Evolutionary conservation across 306 rosid species (phyloP), one percentile per base, ranked within the genome.

Genomic region (Trifolium repens): DNA sequence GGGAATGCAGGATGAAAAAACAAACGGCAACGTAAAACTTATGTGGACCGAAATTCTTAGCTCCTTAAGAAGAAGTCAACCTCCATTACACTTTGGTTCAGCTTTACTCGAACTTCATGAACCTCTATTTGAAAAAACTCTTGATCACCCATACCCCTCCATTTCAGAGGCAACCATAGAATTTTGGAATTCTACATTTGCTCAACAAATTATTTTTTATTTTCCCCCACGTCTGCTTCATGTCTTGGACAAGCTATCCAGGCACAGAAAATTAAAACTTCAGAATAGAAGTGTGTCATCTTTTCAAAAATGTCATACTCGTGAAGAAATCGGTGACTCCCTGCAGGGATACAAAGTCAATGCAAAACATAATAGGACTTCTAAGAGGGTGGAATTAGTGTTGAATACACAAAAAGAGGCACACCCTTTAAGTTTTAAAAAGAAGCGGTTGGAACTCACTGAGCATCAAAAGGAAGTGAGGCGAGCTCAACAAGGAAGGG

Each of bases 381-480:
- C 96, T 15, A 89, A 93, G 83, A 88, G 91, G 78, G 86, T 89
- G 42, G 91, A 69, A 64, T 54, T 86, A 59, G 40, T 84, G 67
- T 69, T 75, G 53, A 88, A 81, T 27, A 58, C 78, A 76, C 82
- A 78, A 8, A 67, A 65, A 63, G 83, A 76, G 35, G 69, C 50
- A 17, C 72, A 72, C 9, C 63, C 76, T 40, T 66, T 64, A 11
- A 80, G 78, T 73, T 59, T 71, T 52, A 91, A 83, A 79, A 88
- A 82, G 71, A 93, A 83, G 84, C 85, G 84, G 82, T 55, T 80
- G 7, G 93, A 91, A 67, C 60, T 87, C 55, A 93, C 97, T 0
- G 90, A 91, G 77, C 97, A 86, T 88, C 93, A 93, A 67, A 89
- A 79, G 88, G 97, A 94, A 83, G 93, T 89, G 3, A 77, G 87